Percentiles rank a stretch among this genome's conserved stretches.
Conservation (phyloP, 78 protist genomes). For the Pigoraptor vietnamica region DNA sequence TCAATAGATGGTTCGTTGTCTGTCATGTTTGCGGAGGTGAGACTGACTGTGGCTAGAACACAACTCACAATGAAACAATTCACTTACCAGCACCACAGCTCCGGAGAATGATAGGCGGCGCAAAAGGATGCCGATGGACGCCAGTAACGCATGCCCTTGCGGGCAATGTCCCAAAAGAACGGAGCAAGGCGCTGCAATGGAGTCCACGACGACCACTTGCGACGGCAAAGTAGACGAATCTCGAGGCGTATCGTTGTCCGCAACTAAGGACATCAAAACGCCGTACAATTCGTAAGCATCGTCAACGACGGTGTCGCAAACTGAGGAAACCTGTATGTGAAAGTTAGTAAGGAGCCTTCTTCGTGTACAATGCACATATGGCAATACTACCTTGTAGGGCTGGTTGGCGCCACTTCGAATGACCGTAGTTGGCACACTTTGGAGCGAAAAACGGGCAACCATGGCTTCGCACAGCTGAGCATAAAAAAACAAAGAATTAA, state of each 20-base stretch:
- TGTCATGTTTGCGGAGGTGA: background rate
- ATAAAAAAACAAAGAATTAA: background rate
- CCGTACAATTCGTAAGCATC: background rate
- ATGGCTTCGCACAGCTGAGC: background rate
- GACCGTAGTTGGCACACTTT: background rate
- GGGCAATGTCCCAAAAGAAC: background rate
- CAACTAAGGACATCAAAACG: background rate
- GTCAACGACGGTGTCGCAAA: background rate
- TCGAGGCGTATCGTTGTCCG: background rate
- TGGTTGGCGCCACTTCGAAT: background rate
- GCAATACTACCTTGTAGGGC: background rate
- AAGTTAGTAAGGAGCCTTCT: background rate
- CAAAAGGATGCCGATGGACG: background rate
- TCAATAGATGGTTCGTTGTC: background rate
- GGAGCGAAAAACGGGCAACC: background rate
- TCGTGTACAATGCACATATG: background rate
- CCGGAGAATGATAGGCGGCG: no score
- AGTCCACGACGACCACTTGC: background rate
- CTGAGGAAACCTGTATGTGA: background rate
- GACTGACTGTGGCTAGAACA: background rate
- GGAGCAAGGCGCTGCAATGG: background rate
- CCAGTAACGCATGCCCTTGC: background rate
- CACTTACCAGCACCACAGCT: no score
- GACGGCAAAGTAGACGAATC: background rate
- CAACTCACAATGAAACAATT: no score